These are phyloP conservation scores for Heteromeles arbutifolia DNA, from an alignment of 306 rosid genomes.

Conservation along the genomic window DNA sequence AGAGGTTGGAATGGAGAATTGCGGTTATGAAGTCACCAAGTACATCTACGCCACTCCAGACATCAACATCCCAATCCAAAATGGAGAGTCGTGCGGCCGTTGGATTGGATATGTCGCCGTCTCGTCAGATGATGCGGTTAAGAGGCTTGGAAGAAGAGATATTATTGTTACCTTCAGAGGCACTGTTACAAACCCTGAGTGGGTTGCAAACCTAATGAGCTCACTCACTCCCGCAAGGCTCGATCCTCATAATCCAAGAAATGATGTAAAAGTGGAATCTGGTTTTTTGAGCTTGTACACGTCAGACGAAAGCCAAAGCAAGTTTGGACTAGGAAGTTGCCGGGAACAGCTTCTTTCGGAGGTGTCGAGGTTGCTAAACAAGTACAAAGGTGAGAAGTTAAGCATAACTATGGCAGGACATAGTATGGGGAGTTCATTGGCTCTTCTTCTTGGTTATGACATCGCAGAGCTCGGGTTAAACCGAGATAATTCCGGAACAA, in stretches of 20 bases:
- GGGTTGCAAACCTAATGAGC: slow-evolving; percentile 85
- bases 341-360: slow-evolving; percentile 85
- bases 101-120: slow-evolving; percentile 87
- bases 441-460: slow-evolving; percentile 78
- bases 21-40: slow-evolving; percentile 67
- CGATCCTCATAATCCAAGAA: slow-evolving; percentile 51
- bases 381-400: slow-evolving; percentile 46
- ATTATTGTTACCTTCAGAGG: slow-evolving; percentile 67
- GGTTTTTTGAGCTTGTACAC: slow-evolving; percentile 81
- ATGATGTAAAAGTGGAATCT: slow-evolving; percentile 68
- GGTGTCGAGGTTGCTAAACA: slow-evolving; percentile 45
- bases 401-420: slow-evolving; percentile 84
- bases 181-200: slow-evolving; percentile 63
- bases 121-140: slow-evolving; percentile 36
- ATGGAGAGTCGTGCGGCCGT: slow-evolving; percentile 43
- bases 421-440: slow-evolving; percentile 93
- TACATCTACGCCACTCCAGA: slow-evolving; percentile 88
- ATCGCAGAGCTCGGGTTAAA: slow-evolving; percentile 72
- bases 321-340: slow-evolving; percentile 65
- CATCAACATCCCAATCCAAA: slow-evolving; percentile 44
- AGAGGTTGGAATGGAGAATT: slow-evolving; percentile 55
- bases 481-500: not conserved
- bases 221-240: slow-evolving; percentile 63
- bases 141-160: slow-evolving; percentile 66
- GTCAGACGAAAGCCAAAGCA: slow-evolving; percentile 47